phyloP scores from a whole-genome alignment of 2,329 filamentous ascomycete genomes.

The Bipolaris gigantea region DNA sequence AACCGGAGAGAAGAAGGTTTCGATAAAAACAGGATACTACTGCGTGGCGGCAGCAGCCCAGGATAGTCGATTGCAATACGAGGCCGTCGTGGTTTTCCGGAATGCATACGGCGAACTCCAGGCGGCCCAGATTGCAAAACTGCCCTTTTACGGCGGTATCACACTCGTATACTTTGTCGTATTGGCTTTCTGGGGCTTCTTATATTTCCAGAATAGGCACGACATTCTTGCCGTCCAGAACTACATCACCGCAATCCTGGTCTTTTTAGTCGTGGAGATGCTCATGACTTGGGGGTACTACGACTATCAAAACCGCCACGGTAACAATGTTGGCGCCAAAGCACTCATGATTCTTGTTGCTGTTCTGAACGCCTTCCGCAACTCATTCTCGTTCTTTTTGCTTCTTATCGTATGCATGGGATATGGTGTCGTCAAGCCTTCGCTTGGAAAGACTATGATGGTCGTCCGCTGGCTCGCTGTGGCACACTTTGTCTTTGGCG shows the following conservation, averaged over 20 bases:
- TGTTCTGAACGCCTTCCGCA: constrained; percentile 87
- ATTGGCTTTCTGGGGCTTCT: constrained; percentile 85
- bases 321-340: constrained; percentile 79
- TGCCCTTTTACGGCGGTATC: constrained; percentile 94
- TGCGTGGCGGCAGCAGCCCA: constrained; percentile 81
- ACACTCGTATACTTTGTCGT: constrained; percentile 92
- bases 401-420: constrained; percentile 99
- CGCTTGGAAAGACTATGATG: constrained; percentile 89
- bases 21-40: constrained; percentile 85
- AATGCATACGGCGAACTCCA: constrained; percentile 96
- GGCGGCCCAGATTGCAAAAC: constrained; percentile 91
- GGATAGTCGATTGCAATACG: constrained; percentile 67
- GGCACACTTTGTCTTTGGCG: constrained; percentile 90
- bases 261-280: constrained; percentile 94
- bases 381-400: constrained; percentile 98
- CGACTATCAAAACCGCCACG: constrained; percentile 90
- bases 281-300: constrained; percentile 99
- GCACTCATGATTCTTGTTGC: constrained; percentile 89
- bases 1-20: constrained; percentile 29
- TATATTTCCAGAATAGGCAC: constrained; percentile 90
- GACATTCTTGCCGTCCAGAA: constrained; percentile 98
- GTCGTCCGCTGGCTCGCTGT: constrained; percentile 89
- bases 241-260: constrained; percentile 95
- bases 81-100: constrained; percentile 83
- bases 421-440: constrained; percentile 95